phyloP scores from a whole-genome alignment of 164 flowering plant species.

The Aristolochia californica region DNA sequence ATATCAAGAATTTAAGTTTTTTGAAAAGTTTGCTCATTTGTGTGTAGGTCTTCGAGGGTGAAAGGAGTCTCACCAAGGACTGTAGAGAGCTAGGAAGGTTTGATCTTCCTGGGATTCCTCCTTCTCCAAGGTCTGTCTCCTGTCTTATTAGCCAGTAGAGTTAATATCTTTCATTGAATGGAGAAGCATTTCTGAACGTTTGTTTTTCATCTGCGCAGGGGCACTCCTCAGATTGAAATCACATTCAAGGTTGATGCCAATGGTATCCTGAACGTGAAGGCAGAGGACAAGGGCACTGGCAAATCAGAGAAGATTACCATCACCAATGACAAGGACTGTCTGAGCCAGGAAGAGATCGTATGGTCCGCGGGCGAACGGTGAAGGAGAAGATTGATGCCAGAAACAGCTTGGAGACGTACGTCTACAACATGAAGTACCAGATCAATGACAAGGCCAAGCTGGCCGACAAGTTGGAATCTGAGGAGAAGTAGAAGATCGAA shows the following conservation, averaged over 20 bases:
- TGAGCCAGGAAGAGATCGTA: slow-evolving; percentile 82
- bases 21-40: neutral
- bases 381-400: slow-evolving; percentile 82
- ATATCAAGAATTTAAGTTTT: neutral
- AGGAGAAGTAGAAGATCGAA: slow-evolving; percentile 81
- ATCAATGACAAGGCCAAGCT: slow-evolving; percentile 78
- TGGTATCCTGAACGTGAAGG: slow-evolving; percentile 73
- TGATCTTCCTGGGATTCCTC: slow-evolving; percentile 69
- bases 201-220: slow-evolving; percentile 34
- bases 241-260: slow-evolving; percentile 81
- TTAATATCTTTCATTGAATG: neutral
- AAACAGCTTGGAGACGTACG: slow-evolving; percentile 66
- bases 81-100: slow-evolving; percentile 71
- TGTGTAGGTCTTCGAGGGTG: slow-evolving; percentile 77
- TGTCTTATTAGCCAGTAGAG: neutral
- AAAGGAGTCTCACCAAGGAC: slow-evolving; percentile 89
- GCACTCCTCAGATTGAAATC: slow-evolving; percentile 80
- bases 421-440: slow-evolving; percentile 81
- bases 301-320: slow-evolving; percentile 76
- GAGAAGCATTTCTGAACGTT: neutral
- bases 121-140: slow-evolving; percentile 64
- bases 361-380: slow-evolving; percentile 76
- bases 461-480: slow-evolving; percentile 75
- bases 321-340: slow-evolving; percentile 71
- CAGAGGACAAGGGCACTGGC: slow-evolving; percentile 74